Conservation (phyloP, 345 rosid genomes). For the Ceriops zippeliana region DNA sequence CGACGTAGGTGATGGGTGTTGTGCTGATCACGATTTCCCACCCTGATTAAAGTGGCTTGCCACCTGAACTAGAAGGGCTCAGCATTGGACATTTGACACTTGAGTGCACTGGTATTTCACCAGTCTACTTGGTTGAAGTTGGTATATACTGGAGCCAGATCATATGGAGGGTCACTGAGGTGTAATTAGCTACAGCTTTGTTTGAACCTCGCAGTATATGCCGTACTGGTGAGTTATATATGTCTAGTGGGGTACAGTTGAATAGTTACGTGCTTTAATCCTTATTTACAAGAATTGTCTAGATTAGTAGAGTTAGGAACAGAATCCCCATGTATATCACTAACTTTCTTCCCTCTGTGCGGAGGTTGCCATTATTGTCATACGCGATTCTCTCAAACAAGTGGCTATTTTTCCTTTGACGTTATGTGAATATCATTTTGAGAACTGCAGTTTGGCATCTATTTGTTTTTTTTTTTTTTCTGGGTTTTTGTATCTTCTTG, state of each 20-base stretch:
- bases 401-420: background rate
- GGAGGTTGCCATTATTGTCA: background rate
- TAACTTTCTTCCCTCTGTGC: background rate
- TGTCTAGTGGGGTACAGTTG: background rate
- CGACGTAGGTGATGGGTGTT: background rate
- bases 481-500: background rate
- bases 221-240: background rate
- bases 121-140: background rate
- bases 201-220: background rate
- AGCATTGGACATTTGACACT: background rate
- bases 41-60: background rate
- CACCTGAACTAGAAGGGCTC: background rate
- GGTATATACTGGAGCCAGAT: background rate
- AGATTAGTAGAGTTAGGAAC: background rate
- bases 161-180: background rate
- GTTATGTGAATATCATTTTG: background rate
- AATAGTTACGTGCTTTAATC: background rate
- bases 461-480: no score
- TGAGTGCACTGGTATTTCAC: background rate
- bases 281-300: background rate
- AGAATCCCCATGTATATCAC: conserved; percentile 1
- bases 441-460: no score
- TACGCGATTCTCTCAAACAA: background rate
- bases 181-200: conserved; percentile 1
- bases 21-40: background rate